Conservation (phyloP, 768 basidiomycete species). For the Leccinum uliginosum region DNA sequence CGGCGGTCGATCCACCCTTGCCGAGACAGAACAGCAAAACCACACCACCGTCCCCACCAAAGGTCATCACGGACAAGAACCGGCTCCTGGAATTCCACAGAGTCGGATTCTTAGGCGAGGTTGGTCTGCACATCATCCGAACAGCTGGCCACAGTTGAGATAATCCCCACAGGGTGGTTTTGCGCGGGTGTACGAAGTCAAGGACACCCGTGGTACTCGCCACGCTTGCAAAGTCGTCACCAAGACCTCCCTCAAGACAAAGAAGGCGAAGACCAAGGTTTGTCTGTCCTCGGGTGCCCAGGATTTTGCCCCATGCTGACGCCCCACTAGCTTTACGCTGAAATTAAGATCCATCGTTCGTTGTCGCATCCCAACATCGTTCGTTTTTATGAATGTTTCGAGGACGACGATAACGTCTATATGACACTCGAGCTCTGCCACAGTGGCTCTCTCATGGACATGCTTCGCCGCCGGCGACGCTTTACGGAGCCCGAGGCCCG, state of each 20-base stretch:
- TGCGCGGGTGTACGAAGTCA: conserved; percentile 94
- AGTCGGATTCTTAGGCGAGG: conserved; percentile 88
- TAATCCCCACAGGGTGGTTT: conserved; percentile 68
- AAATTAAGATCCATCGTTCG: conserved; percentile 96
- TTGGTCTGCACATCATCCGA: conserved; percentile 22
- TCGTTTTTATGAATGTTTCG: conserved; percentile 88
- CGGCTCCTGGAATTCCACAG: conserved; percentile 57
- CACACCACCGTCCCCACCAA: conserved; percentile 76
- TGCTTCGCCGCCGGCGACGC: conserved; percentile 80
- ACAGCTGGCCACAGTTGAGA: neutral
- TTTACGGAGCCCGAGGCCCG: conserved; percentile 92
- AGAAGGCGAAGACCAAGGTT: conserved; percentile 97
- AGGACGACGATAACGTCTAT: conserved; percentile 93
- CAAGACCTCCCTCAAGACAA: conserved; percentile 87
- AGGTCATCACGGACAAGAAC: conserved; percentile 63
- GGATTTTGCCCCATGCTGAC: neutral
- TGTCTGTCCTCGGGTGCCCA: neutral
- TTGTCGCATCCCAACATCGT: conserved; percentile 93
- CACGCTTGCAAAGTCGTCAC: conserved; percentile 93
- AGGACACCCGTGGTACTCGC: conserved; percentile 57
- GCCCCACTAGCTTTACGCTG: conserved; percentile 77
- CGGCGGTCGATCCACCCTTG: conserved; percentile 57
- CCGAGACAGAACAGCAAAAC: conserved; percentile 82
- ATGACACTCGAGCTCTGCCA: conserved; percentile 94
- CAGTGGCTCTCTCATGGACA: conserved; percentile 86